A percentile compares a stretch with the other conserved stretches of the same genome.
These are phyloP conservation scores for Arthrobotrys sphaeroides DNA, from an alignment of 2,329 filamentous ascomycete genomes.

Conservation along the genomic window DNA sequence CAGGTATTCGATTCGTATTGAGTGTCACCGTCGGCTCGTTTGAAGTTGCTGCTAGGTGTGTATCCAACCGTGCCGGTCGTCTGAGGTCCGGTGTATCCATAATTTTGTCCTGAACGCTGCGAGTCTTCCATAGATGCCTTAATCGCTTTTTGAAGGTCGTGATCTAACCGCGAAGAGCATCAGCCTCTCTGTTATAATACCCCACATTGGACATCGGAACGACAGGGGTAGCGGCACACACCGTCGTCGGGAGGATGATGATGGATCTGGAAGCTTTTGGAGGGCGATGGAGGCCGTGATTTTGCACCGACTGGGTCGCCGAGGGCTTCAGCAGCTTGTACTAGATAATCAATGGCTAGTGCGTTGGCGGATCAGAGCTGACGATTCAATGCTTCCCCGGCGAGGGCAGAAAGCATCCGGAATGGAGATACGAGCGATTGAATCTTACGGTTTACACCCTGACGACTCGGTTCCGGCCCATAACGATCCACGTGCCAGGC, in stretches of 20 bases:
- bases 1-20: slow-evolving; percentile 56
- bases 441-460: slow-evolving; percentile 30
- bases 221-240: slow-evolving; percentile 5
- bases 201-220: background rate
- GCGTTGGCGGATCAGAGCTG: slow-evolving; percentile 36
- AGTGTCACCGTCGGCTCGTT: slow-evolving; percentile 52
- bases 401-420: background rate
- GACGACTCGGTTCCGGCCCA: slow-evolving; percentile 21
- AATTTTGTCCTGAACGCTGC: slow-evolving; percentile 36
- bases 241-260: slow-evolving; percentile 35
- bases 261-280: slow-evolving; percentile 38
- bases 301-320: slow-evolving; percentile 45
- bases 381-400: slow-evolving; percentile 5
- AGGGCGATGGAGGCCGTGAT: slow-evolving; percentile 45
- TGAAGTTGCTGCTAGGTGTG: slow-evolving; percentile 55
- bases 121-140: slow-evolving; percentile 55
- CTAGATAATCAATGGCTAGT: slow-evolving; percentile 27
- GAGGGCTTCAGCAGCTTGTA: slow-evolving; percentile 27
- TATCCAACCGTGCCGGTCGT: slow-evolving; percentile 56
- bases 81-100: slow-evolving; percentile 54
- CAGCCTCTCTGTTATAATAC: slow-evolving; percentile 13
- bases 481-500: slow-evolving; percentile 24
- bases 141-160: slow-evolving; percentile 56
- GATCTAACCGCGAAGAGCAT: slow-evolving; percentile 42
- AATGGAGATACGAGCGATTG: background rate